Evolutionary conservation across 176 grass and related monocot species (phyloP), one percentile per base, ranked within the genome.

Genomic region (Triticum urartu): DNA sequence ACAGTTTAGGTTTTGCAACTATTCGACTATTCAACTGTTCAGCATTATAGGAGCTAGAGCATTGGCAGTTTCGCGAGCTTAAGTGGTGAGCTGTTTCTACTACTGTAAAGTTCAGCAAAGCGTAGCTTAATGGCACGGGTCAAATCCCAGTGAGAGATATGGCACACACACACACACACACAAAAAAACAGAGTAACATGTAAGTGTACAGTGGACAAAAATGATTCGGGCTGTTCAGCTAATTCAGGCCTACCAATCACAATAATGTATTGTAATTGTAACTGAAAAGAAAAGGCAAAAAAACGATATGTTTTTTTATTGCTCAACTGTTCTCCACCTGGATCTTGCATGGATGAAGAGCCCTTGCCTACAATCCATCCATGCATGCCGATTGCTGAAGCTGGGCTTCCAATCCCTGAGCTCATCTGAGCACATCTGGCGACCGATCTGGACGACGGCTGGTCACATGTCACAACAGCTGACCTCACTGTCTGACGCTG

Each of bases 171-270:
- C 28, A 30, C 28, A 30, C 28, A 30, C 28, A 30, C 28, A 30
- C 1, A 5, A 5, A 50, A 52, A 6, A 52, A 6, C 48, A 52
- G 14, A 52, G 47, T 47, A 45, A 45, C 43, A 45, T 70, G 67
- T 88, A 60, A 78, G 40, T 85, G 40, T 85, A 74, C 84, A 88
- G 32, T 39, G 58, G 33, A 9, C 8, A 76, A 89, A 83, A 90
- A 68, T 62, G 77, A 65, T 68, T 47, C 42, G 35, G 75, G 81
- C 33, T 42, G 76, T 68, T 85, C 81, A 54, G 59, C 84, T 86
- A 86, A 79, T 62, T 74, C 78, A 22, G 81, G 5, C 21, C 83
- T 61, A 81, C 59, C 36, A 81, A 71, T 77, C 69, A 7, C 38
- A 71, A 70, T 7, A 76, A 39, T 65, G 8, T 54, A 54, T 33